Percentiles rank a stretch among this genome's conserved stretches.
Conservation (phyloP, 2,329 filamentous ascomycete genomes). For the Colletotrichum sp. region DNA sequence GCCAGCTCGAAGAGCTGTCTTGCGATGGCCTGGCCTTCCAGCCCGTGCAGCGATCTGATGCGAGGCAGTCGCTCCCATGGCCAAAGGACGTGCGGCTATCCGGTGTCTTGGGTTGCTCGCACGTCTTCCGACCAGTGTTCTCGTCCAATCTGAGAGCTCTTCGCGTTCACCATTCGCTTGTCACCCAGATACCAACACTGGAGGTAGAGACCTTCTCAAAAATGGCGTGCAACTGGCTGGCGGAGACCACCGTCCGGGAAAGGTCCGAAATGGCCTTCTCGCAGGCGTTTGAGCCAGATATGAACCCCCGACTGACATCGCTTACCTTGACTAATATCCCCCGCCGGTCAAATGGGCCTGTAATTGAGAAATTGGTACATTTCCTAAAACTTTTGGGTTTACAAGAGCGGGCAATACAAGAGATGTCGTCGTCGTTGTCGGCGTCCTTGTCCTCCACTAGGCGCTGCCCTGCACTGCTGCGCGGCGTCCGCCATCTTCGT, state of each 20-base stretch:
- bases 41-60: background rate
- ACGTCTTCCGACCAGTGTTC: slow-evolving; percentile 57
- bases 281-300: slow-evolving; percentile 55
- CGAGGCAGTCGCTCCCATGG: slow-evolving; percentile 26
- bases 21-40: slow-evolving; percentile 45
- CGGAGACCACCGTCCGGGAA: slow-evolving; percentile 49
- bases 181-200: slow-evolving; percentile 59
- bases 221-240: slow-evolving; percentile 41
- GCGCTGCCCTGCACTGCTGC: slow-evolving; percentile 47
- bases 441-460: slow-evolving; percentile 26
- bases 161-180: slow-evolving; percentile 63
- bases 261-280: slow-evolving; percentile 53
- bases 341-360: slow-evolving; percentile 53
- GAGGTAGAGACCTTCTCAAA: slow-evolving; percentile 39
- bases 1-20: slow-evolving; percentile 57
- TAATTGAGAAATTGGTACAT: slow-evolving; percentile 50
- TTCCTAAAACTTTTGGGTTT: slow-evolving; percentile 52
- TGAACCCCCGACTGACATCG: slow-evolving; percentile 59
- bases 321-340: slow-evolving; percentile 62
- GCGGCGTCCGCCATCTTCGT: slow-evolving; percentile 57
- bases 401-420: slow-evolving; percentile 54
- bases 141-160: slow-evolving; percentile 59
- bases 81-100: slow-evolving; percentile 36
- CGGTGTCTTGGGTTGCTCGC: slow-evolving; percentile 49
- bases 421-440: slow-evolving; percentile 25